Base-by-base conservation (phyloP, 2,329 filamentous ascomycete species). In the Colletotrichum sp. region DNA sequence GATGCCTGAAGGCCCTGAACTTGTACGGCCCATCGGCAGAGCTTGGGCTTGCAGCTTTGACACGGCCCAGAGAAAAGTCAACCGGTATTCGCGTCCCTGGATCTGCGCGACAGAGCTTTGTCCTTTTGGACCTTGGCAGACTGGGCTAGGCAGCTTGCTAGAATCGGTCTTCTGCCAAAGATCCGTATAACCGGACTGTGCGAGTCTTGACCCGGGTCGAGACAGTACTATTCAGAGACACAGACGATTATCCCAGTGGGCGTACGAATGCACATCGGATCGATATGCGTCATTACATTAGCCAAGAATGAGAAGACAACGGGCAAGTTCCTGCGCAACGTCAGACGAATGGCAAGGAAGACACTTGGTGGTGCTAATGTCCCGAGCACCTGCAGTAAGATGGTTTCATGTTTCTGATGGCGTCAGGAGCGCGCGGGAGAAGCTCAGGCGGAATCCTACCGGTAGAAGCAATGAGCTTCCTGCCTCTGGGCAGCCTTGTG, bases 331-430 rank as follows among this genome's bases (percentile, higher is more conserved):
- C 65, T 69, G 70, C 64, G 34, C 64, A 65, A 73, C 18, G 63
- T 69, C 69, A 36, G 70, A 72, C 68, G 60, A 68, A 63, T 72
- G 18, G 52, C 13, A 10, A 39, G 69, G 21, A 30, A 66, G 30
- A 18, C 39, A 57, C 3, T 16, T 68, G 16, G 49, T n/a, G 24
- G 39, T 26, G 39, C 30, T 21, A 55, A 28, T 39, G 63, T 59
- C 39, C 39, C 63, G 16, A 63, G 69, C 70, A 69, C 44, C 28
- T 69, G 70, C 73, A 76, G 73, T 69, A 69, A 60, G 44, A 69
- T 34, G 39, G 73, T 76, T 76, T 76, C 70, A 76, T 36, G 57
- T 76, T 69, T 36, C 52, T 72, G 28, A 76, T 73, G 63, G 73
- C 73, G 73, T 73, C 57, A 55, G 32, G 30, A 55, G 64, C 73